Evolutionary conservation across 768 basidiomycete genomes (phyloP).

Genomic region (Clathrus columnatus): DNA sequence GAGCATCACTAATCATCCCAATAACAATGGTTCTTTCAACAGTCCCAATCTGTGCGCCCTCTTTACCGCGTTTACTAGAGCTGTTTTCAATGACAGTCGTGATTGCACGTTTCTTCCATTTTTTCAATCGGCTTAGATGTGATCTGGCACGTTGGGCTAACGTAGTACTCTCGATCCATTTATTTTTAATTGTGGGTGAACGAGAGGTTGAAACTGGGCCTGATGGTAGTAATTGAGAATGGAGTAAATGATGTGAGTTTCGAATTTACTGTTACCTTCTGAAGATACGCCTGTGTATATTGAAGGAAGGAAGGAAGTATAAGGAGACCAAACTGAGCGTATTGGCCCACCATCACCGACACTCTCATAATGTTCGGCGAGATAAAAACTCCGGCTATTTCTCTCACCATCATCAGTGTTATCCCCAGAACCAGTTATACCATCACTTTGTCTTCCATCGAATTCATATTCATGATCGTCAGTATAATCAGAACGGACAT

Average conservation of each 20-base stretch:
- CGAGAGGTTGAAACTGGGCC: not conserved
- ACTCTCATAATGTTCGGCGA: too few species aligned
- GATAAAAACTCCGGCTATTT: too few species aligned
- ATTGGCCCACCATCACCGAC: not conserved
- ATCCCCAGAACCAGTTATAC: too few species aligned
- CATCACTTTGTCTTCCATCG: too few species aligned
- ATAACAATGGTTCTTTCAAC: not conserved
- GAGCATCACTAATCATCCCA: constrained; percentile 1
- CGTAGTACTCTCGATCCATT: not conserved
- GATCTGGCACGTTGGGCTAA: not conserved
- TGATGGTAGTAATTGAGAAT: not conserved
- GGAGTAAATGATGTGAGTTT: not conserved
- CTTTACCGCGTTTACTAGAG: not conserved
- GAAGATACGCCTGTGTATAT: not conserved
- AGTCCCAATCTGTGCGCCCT: not conserved
- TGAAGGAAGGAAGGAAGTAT: not conserved
- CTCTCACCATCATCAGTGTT: too few species aligned
- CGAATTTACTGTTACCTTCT: not conserved
- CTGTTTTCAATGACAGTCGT: not conserved
- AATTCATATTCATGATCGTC: too few species aligned
- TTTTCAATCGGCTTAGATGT: not conserved
- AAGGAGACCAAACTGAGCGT: not conserved
- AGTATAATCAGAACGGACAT: too few species aligned
- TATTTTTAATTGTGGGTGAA: not conserved
- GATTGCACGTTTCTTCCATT: constrained; percentile 1